Evolutionary conservation across 495 filamentous ascomycete species (phyloP).

Genomic region (Trichoderma gamsii): DNA sequence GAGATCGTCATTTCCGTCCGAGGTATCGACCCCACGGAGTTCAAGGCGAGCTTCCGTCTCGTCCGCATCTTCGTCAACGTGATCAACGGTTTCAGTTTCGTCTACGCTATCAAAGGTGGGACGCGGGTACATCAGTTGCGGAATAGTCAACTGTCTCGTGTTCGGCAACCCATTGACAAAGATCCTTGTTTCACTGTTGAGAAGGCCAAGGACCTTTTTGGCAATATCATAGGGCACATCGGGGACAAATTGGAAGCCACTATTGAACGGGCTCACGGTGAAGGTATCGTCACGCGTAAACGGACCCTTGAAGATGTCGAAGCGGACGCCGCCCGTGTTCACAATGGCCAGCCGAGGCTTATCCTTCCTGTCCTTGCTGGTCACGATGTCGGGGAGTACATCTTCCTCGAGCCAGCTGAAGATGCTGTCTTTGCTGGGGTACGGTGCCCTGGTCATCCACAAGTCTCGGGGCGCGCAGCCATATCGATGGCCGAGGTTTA

Average conservation of each 20-base stretch:
- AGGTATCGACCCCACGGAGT: slow-evolving; percentile 16
- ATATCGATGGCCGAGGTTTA: slow-evolving; percentile 65
- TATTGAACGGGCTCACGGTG: slow-evolving; percentile 83
- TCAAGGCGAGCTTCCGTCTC: not conserved
- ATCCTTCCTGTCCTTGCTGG: slow-evolving; percentile 30
- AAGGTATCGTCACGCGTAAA: slow-evolving; percentile 84
- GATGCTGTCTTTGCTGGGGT: slow-evolving; percentile 63
- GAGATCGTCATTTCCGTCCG: slow-evolving; percentile 34
- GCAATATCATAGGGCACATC: slow-evolving; percentile 74
- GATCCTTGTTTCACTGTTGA: slow-evolving; percentile 66
- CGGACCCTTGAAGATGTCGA: slow-evolving; percentile 86
- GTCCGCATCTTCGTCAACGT: not conserved
- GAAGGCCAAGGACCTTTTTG: slow-evolving; percentile 57
- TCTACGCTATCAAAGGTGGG: not conserved
- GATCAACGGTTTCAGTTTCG: not conserved
- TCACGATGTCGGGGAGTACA: slow-evolving; percentile 60
- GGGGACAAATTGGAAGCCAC: slow-evolving; percentile 67
- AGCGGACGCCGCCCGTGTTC: slow-evolving; percentile 88
- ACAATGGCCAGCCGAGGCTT: slow-evolving; percentile 62
- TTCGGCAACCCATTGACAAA: slow-evolving; percentile 29
- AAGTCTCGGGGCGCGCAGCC: slow-evolving; percentile 79
- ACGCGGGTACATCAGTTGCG: slow-evolving; percentile 30
- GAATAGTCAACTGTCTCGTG: slow-evolving; percentile 32
- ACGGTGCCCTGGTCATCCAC: slow-evolving; percentile 72
- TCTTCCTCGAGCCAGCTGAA: slow-evolving; percentile 72